A percentile compares a stretch with the other conserved stretches of the same genome.
phyloP scores from a whole-genome alignment of 1,284 basidiomycete genomes.

The Polyporus tsugae region DNA sequence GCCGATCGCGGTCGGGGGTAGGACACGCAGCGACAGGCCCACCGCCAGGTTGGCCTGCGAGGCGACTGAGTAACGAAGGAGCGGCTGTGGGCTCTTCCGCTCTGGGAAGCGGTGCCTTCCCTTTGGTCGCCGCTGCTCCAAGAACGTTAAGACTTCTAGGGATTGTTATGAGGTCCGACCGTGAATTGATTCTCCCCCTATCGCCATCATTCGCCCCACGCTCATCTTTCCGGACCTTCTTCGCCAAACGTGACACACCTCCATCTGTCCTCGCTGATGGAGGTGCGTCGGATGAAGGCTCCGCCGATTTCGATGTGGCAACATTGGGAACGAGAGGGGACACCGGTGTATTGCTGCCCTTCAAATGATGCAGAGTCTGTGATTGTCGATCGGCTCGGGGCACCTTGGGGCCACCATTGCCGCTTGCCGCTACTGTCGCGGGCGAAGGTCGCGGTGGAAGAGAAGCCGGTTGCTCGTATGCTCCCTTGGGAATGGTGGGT shows the following conservation, averaged over 20 bases:
- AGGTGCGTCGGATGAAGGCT: background rate
- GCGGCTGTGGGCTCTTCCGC: slow-evolving; percentile 36
- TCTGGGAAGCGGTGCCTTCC: slow-evolving; percentile 5
- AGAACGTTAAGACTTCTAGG: background rate
- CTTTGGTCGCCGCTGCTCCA: slow-evolving; percentile 1
- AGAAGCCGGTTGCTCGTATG: slow-evolving; percentile 12
- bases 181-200: background rate
- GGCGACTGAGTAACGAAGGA: slow-evolving; percentile 54
- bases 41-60: slow-evolving; percentile 38
- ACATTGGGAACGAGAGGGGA: slow-evolving; percentile 8
- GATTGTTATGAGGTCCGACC: background rate
- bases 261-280: slow-evolving; percentile 20
- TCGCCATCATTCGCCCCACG: slow-evolving; percentile 7
- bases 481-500: slow-evolving; percentile 3
- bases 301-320: background rate
- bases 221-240: slow-evolving; percentile 43
- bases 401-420: slow-evolving; percentile 10
- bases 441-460: slow-evolving; percentile 27
- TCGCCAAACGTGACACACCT: slow-evolving; percentile 40
- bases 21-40: background rate
- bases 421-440: slow-evolving; percentile 17
- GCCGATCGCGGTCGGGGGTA: slow-evolving; percentile 15
- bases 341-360: background rate
- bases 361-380: slow-evolving; percentile 20
- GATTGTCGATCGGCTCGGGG: slow-evolving; percentile 22